phyloP scores from a whole-genome alignment of 495 filamentous ascomycete genomes.

The Xylaria flabelliformis region DNA sequence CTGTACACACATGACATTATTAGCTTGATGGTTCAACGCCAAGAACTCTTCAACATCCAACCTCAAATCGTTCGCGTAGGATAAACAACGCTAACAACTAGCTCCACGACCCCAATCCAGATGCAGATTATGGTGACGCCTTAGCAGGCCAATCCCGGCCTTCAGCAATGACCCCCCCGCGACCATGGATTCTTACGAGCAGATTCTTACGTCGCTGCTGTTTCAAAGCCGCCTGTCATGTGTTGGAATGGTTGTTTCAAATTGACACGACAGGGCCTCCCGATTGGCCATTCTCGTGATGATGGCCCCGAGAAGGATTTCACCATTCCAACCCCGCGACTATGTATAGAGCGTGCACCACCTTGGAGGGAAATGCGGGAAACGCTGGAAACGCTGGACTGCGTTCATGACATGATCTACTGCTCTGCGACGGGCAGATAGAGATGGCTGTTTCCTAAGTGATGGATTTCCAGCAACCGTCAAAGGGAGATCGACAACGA shows the following conservation, averaged over 20 bases:
- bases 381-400: conserved; percentile 1
- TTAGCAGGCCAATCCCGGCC: conserved; percentile 9
- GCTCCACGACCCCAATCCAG: conserved; percentile 9
- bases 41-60: not conserved
- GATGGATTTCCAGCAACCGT: not conserved
- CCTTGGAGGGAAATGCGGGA: not conserved
- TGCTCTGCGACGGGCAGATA: not conserved
- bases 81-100: not conserved
- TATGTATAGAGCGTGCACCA: not conserved
- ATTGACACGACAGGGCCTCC: conserved; percentile 11
- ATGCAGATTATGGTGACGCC: conserved; percentile 3
- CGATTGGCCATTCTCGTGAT: conserved; percentile 15
- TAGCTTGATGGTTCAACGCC: conserved; percentile 1
- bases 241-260: conserved; percentile 29
- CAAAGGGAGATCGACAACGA: conserved; percentile 20
- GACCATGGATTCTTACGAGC: conserved; percentile 13
- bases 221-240: conserved; percentile 24
- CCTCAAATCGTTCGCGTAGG: not conserved
- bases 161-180: not conserved
- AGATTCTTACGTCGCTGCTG: conserved; percentile 21
- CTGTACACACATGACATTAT: not conserved
- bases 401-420: conserved; percentile 22
- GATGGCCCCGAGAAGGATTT: conserved; percentile 16
- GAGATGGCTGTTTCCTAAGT: not conserved
- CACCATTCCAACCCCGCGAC: conserved; percentile 24